phyloP scores from a whole-genome alignment of 2,329 filamentous ascomycete species.

The Aspergillus ibericus region DNA sequence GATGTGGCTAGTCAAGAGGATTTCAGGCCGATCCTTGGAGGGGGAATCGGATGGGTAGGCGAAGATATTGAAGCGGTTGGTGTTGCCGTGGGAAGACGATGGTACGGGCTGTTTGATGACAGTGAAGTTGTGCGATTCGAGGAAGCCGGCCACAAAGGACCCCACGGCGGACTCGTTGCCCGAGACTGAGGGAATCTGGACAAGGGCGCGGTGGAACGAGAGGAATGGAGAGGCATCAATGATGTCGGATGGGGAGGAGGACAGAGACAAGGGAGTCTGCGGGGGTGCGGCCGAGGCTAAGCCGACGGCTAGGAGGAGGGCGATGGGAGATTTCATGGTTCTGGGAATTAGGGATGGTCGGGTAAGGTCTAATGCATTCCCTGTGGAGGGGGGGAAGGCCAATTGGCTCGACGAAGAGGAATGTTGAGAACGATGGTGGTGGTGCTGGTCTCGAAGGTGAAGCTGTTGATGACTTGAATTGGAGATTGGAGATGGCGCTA shows the following conservation, averaged over 20 bases:
- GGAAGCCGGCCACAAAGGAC: slow-evolving; percentile 66
- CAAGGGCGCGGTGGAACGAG: slow-evolving; percentile 71
- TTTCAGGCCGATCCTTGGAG: slow-evolving; percentile 27
- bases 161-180: slow-evolving; percentile 69
- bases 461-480: background rate
- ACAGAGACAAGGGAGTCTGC: slow-evolving; percentile 16
- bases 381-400: background rate
- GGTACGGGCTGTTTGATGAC: slow-evolving; percentile 57
- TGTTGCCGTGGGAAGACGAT: slow-evolving; percentile 11
- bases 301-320: slow-evolving; percentile 20
- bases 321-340: slow-evolving; percentile 14
- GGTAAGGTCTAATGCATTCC: background rate
- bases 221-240: slow-evolving; percentile 58
- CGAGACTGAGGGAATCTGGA: slow-evolving; percentile 70
- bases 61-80: slow-evolving; percentile 70
- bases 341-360: background rate
- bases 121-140: slow-evolving; percentile 60
- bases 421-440: background rate
- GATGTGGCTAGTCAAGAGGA: slow-evolving; percentile 69
- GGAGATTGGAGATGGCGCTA: background rate
- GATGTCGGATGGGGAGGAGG: slow-evolving; percentile 26
- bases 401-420: background rate
- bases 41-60: slow-evolving; percentile 52
- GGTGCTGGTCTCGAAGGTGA: background rate
- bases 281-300: slow-evolving; percentile 23